phyloP scores from a whole-genome alignment of 306 rosid genomes.

The Senna tora region DNA sequence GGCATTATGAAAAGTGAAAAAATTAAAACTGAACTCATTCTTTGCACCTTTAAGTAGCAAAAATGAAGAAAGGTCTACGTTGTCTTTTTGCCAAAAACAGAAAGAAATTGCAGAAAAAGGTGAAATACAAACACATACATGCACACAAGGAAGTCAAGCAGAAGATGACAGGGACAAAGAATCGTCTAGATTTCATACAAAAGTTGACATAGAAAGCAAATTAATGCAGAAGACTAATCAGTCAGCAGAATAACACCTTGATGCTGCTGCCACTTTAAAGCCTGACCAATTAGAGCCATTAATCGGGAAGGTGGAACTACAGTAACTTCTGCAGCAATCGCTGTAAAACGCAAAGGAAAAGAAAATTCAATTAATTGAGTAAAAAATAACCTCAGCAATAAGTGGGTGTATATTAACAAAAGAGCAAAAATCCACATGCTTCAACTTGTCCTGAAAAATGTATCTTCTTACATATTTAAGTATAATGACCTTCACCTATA shows the following conservation, averaged over 20 bases:
- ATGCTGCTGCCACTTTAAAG: slow-evolving; percentile 99
- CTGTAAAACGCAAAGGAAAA: slow-evolving; percentile 56
- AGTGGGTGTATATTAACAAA: background rate
- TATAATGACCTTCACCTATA: background rate
- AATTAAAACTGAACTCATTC: slow-evolving; percentile 19
- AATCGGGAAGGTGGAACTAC: slow-evolving; percentile 97
- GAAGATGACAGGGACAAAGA: background rate
- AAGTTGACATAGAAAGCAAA: slow-evolving; percentile 4
- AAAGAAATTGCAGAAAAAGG: slow-evolving; percentile 21
- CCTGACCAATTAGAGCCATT: slow-evolving; percentile 97
- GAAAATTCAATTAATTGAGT: slow-evolving; percentile 1
- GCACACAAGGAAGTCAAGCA: background rate
- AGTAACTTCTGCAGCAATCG: slow-evolving; percentile 90
- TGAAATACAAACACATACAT: background rate
- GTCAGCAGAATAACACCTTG: slow-evolving; percentile 63
- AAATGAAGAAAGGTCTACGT: slow-evolving; percentile 25
- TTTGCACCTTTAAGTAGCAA: slow-evolving; percentile 17
- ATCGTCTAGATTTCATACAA: slow-evolving; percentile 1
- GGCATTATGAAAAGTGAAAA: slow-evolving; percentile 7
- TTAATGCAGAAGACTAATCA: background rate
- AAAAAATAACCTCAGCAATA: slow-evolving; percentile 12
- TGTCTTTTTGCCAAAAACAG: slow-evolving; percentile 22
- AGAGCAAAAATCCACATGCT: background rate
- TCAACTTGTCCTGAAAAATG: background rate
- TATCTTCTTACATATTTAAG: background rate